A percentile compares a stretch with the other conserved stretches of the same genome.
Conservation (phyloP, 129 eudicot species). For the Artemisia argyi region DNA sequence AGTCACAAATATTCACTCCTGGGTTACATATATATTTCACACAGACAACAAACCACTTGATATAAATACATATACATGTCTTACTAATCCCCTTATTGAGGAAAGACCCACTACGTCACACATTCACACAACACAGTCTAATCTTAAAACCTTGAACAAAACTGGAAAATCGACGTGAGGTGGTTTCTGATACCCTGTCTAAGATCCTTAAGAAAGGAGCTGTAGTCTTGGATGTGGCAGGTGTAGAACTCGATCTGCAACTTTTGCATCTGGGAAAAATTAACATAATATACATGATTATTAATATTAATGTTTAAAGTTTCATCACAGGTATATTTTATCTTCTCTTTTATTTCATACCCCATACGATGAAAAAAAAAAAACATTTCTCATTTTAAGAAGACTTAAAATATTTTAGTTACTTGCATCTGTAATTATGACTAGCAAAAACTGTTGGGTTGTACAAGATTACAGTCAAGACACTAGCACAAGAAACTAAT, state of each 20-base stretch:
- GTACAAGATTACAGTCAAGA: not conserved
- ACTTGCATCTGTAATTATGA: not conserved
- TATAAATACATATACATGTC: not conserved
- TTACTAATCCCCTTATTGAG: slow-evolving; percentile 12
- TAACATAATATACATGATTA: not conserved
- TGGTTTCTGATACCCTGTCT: not conserved
- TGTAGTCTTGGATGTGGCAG: not conserved
- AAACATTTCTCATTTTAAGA: not conserved
- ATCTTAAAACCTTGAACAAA: not conserved
- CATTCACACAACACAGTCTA: not conserved
- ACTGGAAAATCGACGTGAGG: not conserved
- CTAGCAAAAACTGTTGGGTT: not conserved
- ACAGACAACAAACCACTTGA: not conserved
- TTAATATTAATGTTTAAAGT: not conserved
- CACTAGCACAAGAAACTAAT: not conserved
- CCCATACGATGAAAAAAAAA: not conserved
- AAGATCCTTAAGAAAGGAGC: not conserved
- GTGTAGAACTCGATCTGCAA: not conserved
- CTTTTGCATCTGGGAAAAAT: slow-evolving; percentile 5
- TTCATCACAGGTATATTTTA: not conserved
- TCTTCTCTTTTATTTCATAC: not conserved
- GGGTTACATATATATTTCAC: slow-evolving; percentile 4
- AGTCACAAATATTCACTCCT: not conserved
- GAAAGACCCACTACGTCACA: not conserved
- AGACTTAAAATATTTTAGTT: not conserved